phyloP scores from a whole-genome alignment of 768 basidiomycete genomes.

The Suillus paluster region DNA sequence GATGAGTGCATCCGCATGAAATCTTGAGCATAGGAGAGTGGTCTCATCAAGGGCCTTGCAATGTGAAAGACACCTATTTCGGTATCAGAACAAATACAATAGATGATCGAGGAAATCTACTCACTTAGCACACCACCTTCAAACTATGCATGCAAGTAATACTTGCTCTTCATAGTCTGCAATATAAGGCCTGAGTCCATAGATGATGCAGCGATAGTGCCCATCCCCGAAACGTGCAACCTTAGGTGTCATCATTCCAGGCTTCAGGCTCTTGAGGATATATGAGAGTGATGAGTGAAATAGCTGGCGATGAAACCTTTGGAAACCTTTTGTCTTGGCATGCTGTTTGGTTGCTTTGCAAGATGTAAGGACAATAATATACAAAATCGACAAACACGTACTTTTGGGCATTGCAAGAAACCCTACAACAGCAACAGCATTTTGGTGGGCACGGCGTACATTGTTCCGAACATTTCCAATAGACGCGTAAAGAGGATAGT shows the following conservation, averaged over 20 bases:
- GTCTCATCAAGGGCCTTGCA: conserved; percentile 28
- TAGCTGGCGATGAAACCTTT: conserved; percentile 34
- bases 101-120: conserved; percentile 8
- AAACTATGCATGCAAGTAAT: conserved; percentile 35
- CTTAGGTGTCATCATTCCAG: conserved; percentile 14
- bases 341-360: conserved; percentile 16
- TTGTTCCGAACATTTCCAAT: conserved; percentile 16
- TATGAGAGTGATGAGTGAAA: conserved; percentile 34
- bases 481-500: conserved; percentile 15
- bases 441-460: conserved; percentile 10
- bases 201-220: conserved; percentile 8
- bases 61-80: conserved; percentile 28
- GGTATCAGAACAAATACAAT: conserved; percentile 11
- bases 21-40: conserved; percentile 17
- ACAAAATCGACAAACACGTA: conserved; percentile 15
- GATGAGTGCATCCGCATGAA: conserved; percentile 24
- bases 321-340: conserved; percentile 20
- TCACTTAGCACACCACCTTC: conserved; percentile 42
- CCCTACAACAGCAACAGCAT: conserved; percentile 23
- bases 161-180: conserved; percentile 47
- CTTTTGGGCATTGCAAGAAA: conserved; percentile 38
- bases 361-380: not conserved
- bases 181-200: conserved; percentile 35
- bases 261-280: conserved; percentile 29
- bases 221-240: conserved; percentile 35